phyloP scores from a whole-genome alignment of 2,329 filamentous ascomycete species.

The Chaetomium strumarium region DNA sequence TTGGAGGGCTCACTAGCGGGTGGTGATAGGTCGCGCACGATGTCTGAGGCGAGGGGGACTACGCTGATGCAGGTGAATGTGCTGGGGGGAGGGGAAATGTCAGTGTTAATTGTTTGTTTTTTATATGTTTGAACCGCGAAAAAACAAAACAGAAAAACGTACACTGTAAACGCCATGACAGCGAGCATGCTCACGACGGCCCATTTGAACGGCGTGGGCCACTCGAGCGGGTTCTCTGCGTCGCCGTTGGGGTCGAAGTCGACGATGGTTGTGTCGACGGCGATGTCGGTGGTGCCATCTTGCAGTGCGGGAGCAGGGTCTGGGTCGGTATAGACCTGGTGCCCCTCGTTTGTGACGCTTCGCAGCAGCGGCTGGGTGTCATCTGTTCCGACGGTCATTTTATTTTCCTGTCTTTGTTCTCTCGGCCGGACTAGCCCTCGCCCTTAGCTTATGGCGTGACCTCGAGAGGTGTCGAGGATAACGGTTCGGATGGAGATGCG shows the following conservation, averaged over 20 bases:
- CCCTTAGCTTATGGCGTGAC: too few species aligned
- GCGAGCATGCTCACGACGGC: slow-evolving; percentile 46
- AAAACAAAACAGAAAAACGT: slow-evolving; percentile 24
- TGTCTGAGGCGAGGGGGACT: slow-evolving; percentile 47
- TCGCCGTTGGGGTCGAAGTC: slow-evolving; percentile 43
- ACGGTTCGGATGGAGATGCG: too few species aligned
- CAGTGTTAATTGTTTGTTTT: too few species aligned
- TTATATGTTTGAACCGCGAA: too few species aligned
- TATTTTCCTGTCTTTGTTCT: background rate
- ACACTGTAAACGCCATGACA: slow-evolving; percentile 53
- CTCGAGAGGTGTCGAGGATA: too few species aligned
- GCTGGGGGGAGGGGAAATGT: too few species aligned
- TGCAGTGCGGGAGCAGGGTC: background rate
- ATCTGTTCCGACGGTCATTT: slow-evolving; percentile 13
- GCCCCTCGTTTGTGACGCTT: slow-evolving; percentile 13
- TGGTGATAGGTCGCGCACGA: slow-evolving; percentile 41
- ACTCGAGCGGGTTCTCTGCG: slow-evolving; percentile 47
- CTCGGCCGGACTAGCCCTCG: background rate
- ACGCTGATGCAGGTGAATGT: slow-evolving; percentile 54
- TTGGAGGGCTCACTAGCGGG: slow-evolving; percentile 34
- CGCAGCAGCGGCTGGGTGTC: slow-evolving; percentile 21
- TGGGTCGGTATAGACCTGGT: slow-evolving; percentile 12
- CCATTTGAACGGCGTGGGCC: slow-evolving; percentile 48
- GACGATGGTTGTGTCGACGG: slow-evolving; percentile 23
- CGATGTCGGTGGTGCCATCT: background rate